These are phyloP conservation scores for Aphanocladium album DNA, from an alignment of 2,329 filamentous ascomycete genomes.

Conservation along the genomic window DNA sequence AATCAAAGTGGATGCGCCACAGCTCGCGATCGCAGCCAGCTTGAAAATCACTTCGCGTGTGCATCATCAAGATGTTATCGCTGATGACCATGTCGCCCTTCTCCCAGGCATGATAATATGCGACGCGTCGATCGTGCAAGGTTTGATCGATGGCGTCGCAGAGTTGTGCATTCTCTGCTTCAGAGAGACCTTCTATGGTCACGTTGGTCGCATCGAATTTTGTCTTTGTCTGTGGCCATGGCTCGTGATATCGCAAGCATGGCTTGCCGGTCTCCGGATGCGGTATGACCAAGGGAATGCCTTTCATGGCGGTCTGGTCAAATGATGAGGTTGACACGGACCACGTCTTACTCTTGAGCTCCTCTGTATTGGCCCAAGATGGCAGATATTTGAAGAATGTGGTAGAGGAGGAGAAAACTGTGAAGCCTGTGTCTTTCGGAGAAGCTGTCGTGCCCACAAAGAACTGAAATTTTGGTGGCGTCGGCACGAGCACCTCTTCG, in stretches of 20 bases:
- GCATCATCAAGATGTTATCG: slow-evolving; percentile 47
- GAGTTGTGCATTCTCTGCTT: slow-evolving; percentile 28
- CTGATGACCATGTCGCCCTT: slow-evolving; percentile 50
- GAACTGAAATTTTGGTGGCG: slow-evolving; percentile 46
- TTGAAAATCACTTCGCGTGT: slow-evolving; percentile 43
- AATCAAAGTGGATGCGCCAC: slow-evolving; percentile 49
- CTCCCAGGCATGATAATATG: slow-evolving; percentile 48
- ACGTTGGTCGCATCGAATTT: slow-evolving; percentile 43
- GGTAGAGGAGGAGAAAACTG: slow-evolving; percentile 48
- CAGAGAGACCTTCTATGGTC: slow-evolving; percentile 33
- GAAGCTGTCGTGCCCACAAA: slow-evolving; percentile 44
- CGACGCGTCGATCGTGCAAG: slow-evolving; percentile 46
- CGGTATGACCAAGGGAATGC: slow-evolving; percentile 38
- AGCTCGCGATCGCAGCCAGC: slow-evolving; percentile 40
- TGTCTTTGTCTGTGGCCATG: slow-evolving; percentile 48
- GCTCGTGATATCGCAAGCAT: slow-evolving; percentile 51
- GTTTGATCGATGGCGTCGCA: slow-evolving; percentile 36
- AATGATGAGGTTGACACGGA: slow-evolving; percentile 45
- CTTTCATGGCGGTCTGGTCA: slow-evolving; percentile 35
- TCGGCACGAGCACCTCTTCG: slow-evolving; percentile 35
- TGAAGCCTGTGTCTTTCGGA: slow-evolving; percentile 47
- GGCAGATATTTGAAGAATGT: slow-evolving; percentile 45
- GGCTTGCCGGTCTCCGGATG: slow-evolving; percentile 42
- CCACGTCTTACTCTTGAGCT: slow-evolving; percentile 41
- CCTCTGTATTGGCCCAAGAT: slow-evolving; percentile 28